Percentiles rank a stretch among this genome's conserved stretches.
Conservation (phyloP, 441 rosid species). For the Sinapis alba region DNA sequence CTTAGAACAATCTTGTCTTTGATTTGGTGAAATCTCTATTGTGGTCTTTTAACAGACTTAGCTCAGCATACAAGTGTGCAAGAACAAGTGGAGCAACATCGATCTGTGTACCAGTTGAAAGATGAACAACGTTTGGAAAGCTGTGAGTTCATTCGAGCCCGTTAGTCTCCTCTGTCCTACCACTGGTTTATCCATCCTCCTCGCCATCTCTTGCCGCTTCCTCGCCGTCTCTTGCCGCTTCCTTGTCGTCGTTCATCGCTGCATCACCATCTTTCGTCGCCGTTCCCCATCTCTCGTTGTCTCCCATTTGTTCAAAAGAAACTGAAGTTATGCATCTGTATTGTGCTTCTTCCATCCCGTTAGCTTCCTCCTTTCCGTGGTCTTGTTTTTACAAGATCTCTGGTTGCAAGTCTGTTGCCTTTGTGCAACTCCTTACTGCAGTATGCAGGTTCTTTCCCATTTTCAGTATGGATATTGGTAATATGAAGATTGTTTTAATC, state of each 20-base stretch:
- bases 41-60: constrained; percentile 15
- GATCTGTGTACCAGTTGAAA: constrained; percentile 43
- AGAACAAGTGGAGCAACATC: constrained; percentile 50
- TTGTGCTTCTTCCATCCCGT: neutral
- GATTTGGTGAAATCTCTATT: neutral
- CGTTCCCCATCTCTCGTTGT: neutral
- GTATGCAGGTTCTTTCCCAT: too few species aligned
- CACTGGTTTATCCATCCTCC: neutral
- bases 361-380: neutral
- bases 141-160: too few species aligned
- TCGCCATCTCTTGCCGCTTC: neutral
- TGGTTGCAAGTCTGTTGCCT: too few species aligned
- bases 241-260: neutral
- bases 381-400: too few species aligned
- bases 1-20: neutral
- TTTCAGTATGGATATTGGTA: too few species aligned
- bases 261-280: neutral
- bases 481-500: neutral
- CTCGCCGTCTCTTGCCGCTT: neutral
- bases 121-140: constrained; percentile 38
- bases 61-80: constrained; percentile 42
- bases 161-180: too few species aligned
- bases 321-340: neutral
- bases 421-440: too few species aligned
- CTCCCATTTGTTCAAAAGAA: neutral